phyloP scores from a whole-genome alignment of 2,329 filamentous ascomycete species.

The Aspergillus sp. region DNA sequence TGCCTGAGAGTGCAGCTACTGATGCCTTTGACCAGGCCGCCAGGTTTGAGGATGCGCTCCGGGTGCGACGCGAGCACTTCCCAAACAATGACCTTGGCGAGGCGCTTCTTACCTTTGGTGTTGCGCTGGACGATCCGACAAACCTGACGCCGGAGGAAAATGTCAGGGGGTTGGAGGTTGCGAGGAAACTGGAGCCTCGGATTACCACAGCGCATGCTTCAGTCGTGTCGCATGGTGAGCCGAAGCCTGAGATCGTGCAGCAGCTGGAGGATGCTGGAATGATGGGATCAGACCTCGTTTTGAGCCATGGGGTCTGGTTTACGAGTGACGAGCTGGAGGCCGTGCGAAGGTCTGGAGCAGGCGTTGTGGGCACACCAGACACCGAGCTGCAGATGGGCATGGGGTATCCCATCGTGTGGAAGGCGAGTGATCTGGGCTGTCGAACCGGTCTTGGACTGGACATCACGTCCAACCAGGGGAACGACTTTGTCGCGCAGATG shows the following conservation, averaged over 20 bases:
- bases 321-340: background rate
- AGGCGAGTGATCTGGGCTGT: conserved; percentile 1
- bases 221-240: background rate
- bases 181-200: background rate
- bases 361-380: conserved; percentile 2
- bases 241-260: background rate
- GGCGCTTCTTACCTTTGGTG: background rate
- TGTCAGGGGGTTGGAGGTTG: background rate
- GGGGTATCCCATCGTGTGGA: conserved; percentile 6
- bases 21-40: background rate
- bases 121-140: background rate
- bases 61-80: background rate
- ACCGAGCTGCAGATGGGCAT: conserved; percentile 12
- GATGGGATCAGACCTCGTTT: conserved; percentile 4
- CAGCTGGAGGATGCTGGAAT: background rate
- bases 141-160: background rate
- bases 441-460: conserved; percentile 6
- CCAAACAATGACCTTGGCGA: background rate
- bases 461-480: conserved; percentile 5
- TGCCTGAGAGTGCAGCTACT: background rate
- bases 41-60: background rate
- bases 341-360: background rate
- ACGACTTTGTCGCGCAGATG: conserved; percentile 9
- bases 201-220: conserved; percentile 4
- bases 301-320: conserved; percentile 4